phyloP scores from a whole-genome alignment of 331 rosid genomes.

The Telfairia occidentalis region DNA sequence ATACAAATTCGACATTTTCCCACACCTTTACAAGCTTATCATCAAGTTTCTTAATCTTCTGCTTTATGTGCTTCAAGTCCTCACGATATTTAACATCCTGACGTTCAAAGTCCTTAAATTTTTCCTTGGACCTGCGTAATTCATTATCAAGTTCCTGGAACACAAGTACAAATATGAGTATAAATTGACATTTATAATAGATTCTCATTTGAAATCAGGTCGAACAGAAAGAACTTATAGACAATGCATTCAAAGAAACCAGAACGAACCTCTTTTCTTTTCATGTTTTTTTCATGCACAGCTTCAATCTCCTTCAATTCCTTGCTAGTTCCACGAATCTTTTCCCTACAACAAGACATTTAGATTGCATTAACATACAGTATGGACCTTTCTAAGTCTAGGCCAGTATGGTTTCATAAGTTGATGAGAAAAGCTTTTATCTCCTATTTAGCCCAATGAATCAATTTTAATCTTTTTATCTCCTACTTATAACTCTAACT shows the following conservation, averaged over 20 bases:
- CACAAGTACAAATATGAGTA: slow-evolving; percentile 1
- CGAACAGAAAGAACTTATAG: not conserved
- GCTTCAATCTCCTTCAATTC: slow-evolving; percentile 71
- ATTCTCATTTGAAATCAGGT: not conserved
- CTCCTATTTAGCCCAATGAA: not conserved
- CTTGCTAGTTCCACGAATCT: slow-evolving; percentile 52
- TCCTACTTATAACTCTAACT: not conserved
- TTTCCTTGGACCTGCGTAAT: slow-evolving; percentile 73
- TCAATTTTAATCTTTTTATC: not conserved
- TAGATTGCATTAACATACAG: slow-evolving; percentile 9
- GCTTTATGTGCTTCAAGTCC: slow-evolving; percentile 72
- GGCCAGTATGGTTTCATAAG: not conserved
- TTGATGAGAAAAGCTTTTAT: not conserved
- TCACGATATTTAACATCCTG: slow-evolving; percentile 85
- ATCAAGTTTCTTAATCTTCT: slow-evolving; percentile 73
- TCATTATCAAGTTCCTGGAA: slow-evolving; percentile 68
- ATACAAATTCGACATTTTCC: slow-evolving; percentile 10
- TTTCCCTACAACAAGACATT: slow-evolving; percentile 41
- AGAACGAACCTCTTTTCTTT: slow-evolving; percentile 68
- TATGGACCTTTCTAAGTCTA: not conserved
- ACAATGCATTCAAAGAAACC: slow-evolving; percentile 8
- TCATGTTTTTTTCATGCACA: slow-evolving; percentile 44
- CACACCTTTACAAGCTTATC: slow-evolving; percentile 80
- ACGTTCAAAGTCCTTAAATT: slow-evolving; percentile 88
- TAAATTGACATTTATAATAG: not conserved